These are phyloP conservation scores for Conringia planisiliqua DNA, from an alignment of 345 rosid species.

Conservation along the genomic window DNA sequence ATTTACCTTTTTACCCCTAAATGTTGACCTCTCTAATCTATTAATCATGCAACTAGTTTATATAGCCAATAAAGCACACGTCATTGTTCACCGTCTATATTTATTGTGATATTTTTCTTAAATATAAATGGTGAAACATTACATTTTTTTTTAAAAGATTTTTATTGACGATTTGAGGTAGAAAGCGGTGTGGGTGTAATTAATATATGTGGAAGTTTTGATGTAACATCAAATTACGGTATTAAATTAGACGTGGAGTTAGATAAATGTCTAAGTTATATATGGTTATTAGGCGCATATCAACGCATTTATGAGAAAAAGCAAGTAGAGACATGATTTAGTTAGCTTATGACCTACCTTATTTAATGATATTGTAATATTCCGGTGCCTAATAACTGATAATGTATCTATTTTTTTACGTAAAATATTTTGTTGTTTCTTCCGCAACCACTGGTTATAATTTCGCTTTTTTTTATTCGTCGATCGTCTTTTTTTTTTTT, in stretches of 20 bases:
- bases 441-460: slow-evolving; percentile 20
- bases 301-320: slow-evolving; percentile 48
- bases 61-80: neutral
- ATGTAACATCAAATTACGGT: slow-evolving; percentile 31
- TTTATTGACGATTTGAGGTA: neutral
- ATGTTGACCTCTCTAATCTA: slow-evolving; percentile 32
- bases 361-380: slow-evolving; percentile 45
- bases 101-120: neutral
- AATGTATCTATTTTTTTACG: neutral
- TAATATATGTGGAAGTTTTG: slow-evolving; percentile 19
- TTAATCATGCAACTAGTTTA: slow-evolving; percentile 27
- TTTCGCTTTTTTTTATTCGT: neutral
- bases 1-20: slow-evolving; percentile 39
- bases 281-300: slow-evolving; percentile 41
- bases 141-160: neutral
- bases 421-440: slow-evolving; percentile 18
- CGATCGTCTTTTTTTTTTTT: neutral
- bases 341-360: slow-evolving; percentile 65
- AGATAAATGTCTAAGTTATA: slow-evolving; percentile 45
- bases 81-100: slow-evolving; percentile 14
- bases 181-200: slow-evolving; percentile 6
- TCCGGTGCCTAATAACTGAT: slow-evolving; percentile 35
- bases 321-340: slow-evolving; percentile 42
- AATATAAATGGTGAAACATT: slow-evolving; percentile 16
- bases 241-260: slow-evolving; percentile 36